Conservation (phyloP, 2,329 filamentous ascomycete genomes). For the Penicillium sp. region DNA sequence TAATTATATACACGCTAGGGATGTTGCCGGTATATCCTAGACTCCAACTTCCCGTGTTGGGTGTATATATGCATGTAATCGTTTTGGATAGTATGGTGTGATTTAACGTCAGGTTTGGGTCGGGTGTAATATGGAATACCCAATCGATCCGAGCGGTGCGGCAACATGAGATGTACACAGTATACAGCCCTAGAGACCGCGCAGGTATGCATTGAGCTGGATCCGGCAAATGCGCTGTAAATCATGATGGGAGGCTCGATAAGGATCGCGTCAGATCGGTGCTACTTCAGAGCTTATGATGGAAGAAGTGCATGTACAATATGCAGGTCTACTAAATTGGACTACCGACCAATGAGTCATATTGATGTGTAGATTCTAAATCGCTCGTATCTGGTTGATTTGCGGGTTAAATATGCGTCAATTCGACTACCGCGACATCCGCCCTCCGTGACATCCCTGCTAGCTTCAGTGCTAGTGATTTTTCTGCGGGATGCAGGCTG, state of each 20-base stretch:
- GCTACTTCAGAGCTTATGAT: conserved; percentile 2
- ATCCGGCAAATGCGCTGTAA: neutral
- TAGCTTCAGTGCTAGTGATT: conserved; percentile 1
- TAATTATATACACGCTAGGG: neutral
- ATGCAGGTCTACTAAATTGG: neutral
- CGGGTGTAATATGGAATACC: neutral
- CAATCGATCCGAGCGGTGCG: neutral
- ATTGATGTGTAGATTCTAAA: neutral
- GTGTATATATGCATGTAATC: neutral
- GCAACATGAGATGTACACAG: neutral
- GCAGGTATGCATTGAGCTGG: neutral
- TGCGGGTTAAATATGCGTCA: neutral
- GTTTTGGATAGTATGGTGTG: neutral
- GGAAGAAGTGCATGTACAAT: neutral
- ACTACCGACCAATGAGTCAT: neutral
- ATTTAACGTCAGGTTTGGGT: neutral
- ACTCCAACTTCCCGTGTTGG: neutral
- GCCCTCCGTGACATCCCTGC: conserved; percentile 4
- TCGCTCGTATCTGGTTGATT: neutral
- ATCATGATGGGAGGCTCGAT: conserved; percentile 10
- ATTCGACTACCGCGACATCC: conserved; percentile 10
- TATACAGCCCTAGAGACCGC: neutral
- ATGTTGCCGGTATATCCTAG: neutral
- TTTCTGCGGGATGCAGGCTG: neutral
- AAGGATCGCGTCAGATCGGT: conserved; percentile 14